Evolutionary conservation across 495 filamentous ascomycete species (phyloP), one percentile per base, ranked within the genome.

Genomic region (Lophiotrema nucula): DNA sequence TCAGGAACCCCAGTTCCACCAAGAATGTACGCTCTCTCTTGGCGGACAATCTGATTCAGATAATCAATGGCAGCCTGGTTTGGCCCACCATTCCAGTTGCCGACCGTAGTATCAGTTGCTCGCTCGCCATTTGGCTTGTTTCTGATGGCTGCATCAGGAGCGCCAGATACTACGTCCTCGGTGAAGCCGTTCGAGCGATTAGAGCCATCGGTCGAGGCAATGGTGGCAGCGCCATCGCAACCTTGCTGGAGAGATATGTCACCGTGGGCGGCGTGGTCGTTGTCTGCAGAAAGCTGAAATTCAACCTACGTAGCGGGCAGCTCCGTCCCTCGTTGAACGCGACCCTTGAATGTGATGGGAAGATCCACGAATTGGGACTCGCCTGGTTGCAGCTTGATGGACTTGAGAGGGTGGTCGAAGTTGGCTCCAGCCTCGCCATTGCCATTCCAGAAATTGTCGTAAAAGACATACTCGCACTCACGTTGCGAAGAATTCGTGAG

Each of bases 351-450:
- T 37, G 31, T 10, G n/a, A n/a, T 37, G 31, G 31, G 31, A 37
- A 37, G 31, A 37, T 8, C 10, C n/a, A 37, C 31, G 31, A 37
- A 37, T n/a, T 37, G 31, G n/a, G 31, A 37, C n/a, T 8, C 31
- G 31, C n/a, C n/a, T 8, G 31, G 31, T 37, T 37, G 8, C 31
- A 45, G 18, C 10, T 45, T 67, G 48, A 72, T 62, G 37, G 67
- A 37, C 53, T 69, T 74, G 6, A 68, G 48, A 15, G 74, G 73
- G 18, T 72, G 59, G 64, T 76, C 72, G 54, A 77, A 77, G 56
- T 77, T 77, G 22, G 73, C 70, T 11, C 73, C 73, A 1, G 65
- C 73, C 35, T 64, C 67, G 39, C 73, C 74, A 53, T 75, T 67
- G 53, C 73, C 75, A 60, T 77, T 76, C 71, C 73, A 74, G 56